A percentile compares a stretch with the other conserved stretches of the same genome.
Evolutionary conservation across 176 grass and related monocot genomes (phyloP).

Genomic region (Oryza punctata): DNA sequence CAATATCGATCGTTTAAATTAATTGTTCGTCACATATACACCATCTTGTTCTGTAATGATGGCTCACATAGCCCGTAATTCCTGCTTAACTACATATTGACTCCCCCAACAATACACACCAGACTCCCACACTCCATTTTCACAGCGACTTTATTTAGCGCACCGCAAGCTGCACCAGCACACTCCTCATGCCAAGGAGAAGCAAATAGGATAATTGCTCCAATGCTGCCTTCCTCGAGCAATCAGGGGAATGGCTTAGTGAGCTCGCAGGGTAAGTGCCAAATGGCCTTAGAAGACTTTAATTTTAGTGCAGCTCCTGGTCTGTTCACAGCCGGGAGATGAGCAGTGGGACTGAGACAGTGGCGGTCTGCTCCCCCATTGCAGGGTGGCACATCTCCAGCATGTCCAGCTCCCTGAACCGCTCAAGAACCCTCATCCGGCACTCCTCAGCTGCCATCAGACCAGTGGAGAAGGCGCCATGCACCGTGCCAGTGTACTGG

Average conservation of each 20-base stretch:
- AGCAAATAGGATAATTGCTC: conserved; percentile 24
- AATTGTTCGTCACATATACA: conserved; percentile 35
- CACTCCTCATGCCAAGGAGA: conserved; percentile 55
- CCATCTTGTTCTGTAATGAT: conserved; percentile 1
- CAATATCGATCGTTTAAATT: neutral
- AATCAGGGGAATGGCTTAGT: conserved; percentile 54
- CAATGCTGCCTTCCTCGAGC: conserved; percentile 39
- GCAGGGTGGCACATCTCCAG: conserved; percentile 74
- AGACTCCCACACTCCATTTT: neutral
- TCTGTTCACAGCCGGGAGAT: conserved; percentile 75
- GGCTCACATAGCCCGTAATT: conserved; percentile 1
- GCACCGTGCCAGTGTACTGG: conserved; percentile 90
- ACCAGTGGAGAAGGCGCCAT: conserved; percentile 89
- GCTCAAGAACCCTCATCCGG: conserved; percentile 85
- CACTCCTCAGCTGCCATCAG: conserved; percentile 91
- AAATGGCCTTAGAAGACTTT: neutral
- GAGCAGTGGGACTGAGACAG: conserved; percentile 78
- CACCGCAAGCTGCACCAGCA: conserved; percentile 9
- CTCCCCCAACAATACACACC: conserved; percentile 8
- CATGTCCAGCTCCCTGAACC: conserved; percentile 70
- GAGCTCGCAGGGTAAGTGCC: neutral
- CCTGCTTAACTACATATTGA: neutral
- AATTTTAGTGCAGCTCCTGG: neutral
- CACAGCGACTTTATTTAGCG: conserved; percentile 19
- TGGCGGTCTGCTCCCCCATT: conserved; percentile 64